Evolutionary conservation across 2,329 filamentous ascomycete genomes (phyloP).

Genomic region (Fusarium subtropicale): DNA sequence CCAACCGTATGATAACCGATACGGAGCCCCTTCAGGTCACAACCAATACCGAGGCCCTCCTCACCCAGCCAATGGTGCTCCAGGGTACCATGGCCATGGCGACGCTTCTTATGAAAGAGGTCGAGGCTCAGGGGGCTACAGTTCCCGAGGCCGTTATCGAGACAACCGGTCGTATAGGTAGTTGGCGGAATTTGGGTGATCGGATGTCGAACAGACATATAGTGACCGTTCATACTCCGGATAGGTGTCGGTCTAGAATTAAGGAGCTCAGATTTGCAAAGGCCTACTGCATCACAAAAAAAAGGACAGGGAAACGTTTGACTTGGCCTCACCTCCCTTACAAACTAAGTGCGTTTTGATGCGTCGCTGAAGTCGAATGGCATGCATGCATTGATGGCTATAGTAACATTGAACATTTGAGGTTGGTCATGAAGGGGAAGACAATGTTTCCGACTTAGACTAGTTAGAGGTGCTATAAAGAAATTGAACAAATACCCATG

Average conservation of each 20-base stretch:
- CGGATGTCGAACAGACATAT: neutral
- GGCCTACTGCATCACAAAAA: neutral
- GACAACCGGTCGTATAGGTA: constrained; percentile 45
- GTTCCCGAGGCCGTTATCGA: constrained; percentile 34
- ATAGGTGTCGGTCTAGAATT: too few relatives aligned
- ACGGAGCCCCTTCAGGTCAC: constrained; percentile 37
- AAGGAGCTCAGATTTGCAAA: neutral
- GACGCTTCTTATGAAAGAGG: constrained; percentile 33
- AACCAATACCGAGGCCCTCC: constrained; percentile 38
- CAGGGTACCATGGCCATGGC: constrained; percentile 40
- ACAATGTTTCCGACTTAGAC: neutral
- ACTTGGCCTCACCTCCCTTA: too few relatives aligned
- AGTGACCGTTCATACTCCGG: neutral
- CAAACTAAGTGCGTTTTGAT: neutral
- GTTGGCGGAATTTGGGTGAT: neutral
- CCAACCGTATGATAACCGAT: constrained; percentile 28
- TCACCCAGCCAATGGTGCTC: constrained; percentile 25
- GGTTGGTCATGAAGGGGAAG: neutral
- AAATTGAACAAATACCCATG: neutral
- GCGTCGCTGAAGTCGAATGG: neutral
- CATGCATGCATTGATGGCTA: neutral
- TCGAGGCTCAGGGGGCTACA: constrained; percentile 38
- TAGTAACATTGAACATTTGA: neutral
- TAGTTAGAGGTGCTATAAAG: neutral
- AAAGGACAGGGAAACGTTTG: neutral